Evolutionary conservation across 768 basidiomycete species (phyloP), one percentile per base, ranked within the genome.

Genomic region (Dacryopinax primogenitus): DNA sequence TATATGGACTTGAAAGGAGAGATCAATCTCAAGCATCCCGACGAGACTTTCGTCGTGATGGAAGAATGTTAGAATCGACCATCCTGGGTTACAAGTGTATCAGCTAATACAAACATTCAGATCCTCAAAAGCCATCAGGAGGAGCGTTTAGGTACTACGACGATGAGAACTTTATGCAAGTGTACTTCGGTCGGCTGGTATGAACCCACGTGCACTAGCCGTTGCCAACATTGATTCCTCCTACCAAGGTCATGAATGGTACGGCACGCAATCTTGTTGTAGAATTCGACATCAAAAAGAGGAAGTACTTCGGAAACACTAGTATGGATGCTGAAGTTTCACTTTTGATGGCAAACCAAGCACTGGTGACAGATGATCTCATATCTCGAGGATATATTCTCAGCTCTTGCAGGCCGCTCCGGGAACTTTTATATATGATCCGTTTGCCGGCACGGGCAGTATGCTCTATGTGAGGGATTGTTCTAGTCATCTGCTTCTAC

Each of bases 251-350:
- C 62, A 77, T 77, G 67, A 81, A 86, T 70, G 86, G 87, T 15
- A 78, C 81, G 30, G 88, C 90, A 0, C 83, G 95, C 3, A 72
- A 77, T 1, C 78, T 94, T 34, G 80, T 92, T 61, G 74, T 77
- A 61, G 81, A 77, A 63, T 95, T 91, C 67, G 86, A 90, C 67
- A 87, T 99, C 62, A 98, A 96, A 74, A 90, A 91, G 69, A 82
- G 96, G 9, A 77, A 78, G 15, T 98, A 89, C 72, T 97, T 85
- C 73, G 96, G 96, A 1, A 99, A 94, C 69, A 99, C 96, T 0
- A 90, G 90, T 70, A 99, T 99, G 96, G 94, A 96, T 69, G 85
- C 95, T 0, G 93, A 97, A 73, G 86, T 97, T 61, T 94, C 92
- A 1, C 77, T 99, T 47, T 75, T 98, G 30, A 98, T 98, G 94